Evolutionary conservation across 2,329 filamentous ascomycete genomes (phyloP), one percentile per base, ranked within the genome.

Genomic region (Pseudogymnoascus sp.): DNA sequence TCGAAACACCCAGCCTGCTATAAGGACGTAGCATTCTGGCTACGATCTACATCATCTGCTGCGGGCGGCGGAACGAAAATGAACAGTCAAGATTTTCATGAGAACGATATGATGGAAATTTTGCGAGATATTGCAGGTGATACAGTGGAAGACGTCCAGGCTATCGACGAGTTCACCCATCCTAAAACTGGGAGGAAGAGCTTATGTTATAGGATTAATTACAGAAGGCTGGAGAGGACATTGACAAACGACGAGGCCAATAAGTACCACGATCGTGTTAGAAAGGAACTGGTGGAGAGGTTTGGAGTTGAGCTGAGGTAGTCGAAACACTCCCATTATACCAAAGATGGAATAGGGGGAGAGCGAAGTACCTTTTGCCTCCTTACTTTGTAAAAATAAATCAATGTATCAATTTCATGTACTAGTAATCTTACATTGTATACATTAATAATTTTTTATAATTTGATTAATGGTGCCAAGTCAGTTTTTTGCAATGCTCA

Each of bases 21-120:
- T 71, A 93, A 93, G 75, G 94, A 99, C 72, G 88, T 97, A 9
- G 89, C 92, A 0, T 99, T 99, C 74, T 99, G 94, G 94, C 76
- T 97, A 60, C 77, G 74, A 16, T 72, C 77, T 18, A 69, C 74
- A 4, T 74, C 69, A 6, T 76, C 78, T 2, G 74, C 77, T 20
- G 80, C 75, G 2, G 80, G 77, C 11, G 80, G 80, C 28, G 79
- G 76, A 60, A 69, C 66, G 4, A 70, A 66, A 43, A 74, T 69
- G 62, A 78, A 73, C 68, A 73, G 67, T 62, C 70, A 74, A 28
- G 75, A 77, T 67, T 91, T 96, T 71, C 93, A 97, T 73, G 92
- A 95, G 73, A 97, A 97, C 75, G 94, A 99, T 74, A 79, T 97
- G 59, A 97, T 97, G 93, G 94, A 97, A 75, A 82, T 97, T 61